These are phyloP conservation scores for Chalara sp. DNA, from an alignment of 2,329 filamentous ascomycete species.

Conservation along the genomic window DNA sequence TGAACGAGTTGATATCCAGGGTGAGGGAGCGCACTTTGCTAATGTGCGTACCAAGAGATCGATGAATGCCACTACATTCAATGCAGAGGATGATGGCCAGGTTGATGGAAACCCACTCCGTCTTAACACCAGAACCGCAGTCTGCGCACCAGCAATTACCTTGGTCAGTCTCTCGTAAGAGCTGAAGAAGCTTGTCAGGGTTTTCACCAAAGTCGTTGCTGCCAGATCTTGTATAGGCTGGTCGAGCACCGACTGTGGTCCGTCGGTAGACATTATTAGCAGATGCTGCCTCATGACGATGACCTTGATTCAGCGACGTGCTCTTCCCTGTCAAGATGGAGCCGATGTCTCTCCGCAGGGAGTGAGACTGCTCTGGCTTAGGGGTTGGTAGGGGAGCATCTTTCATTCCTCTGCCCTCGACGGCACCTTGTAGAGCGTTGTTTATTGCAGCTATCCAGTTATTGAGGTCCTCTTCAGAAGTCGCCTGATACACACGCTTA, in stretches of 20 bases:
- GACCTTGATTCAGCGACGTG: constrained; percentile 52
- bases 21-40: constrained; percentile 95
- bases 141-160: constrained; percentile 93
- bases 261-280: constrained; percentile 62
- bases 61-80: constrained; percentile 95
- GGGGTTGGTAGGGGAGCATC: constrained; percentile 39
- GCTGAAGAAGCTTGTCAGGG: constrained; percentile 78
- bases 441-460: constrained; percentile 96
- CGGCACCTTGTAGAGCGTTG: constrained; percentile 91
- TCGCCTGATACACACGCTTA: constrained; percentile 94
- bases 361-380: constrained; percentile 34
- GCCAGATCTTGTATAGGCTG: constrained; percentile 60
- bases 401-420: constrained; percentile 68
- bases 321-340: constrained; percentile 91
- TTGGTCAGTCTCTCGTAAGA: constrained; percentile 82
- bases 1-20: constrained; percentile 92
- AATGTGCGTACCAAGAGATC: constrained; percentile 93
- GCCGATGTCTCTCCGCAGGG: constrained; percentile 77
- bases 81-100: constrained; percentile 94
- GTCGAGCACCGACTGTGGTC: constrained; percentile 85
- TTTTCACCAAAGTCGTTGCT: constrained; percentile 74
- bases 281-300: constrained; percentile 32
- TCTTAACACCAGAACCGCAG: constrained; percentile 84
- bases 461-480: constrained; percentile 95
- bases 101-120: constrained; percentile 99